These are phyloP conservation scores for Sarocladiaceae sp. DNA, from an alignment of 2,329 filamentous ascomycete species.

Conservation along the genomic window DNA sequence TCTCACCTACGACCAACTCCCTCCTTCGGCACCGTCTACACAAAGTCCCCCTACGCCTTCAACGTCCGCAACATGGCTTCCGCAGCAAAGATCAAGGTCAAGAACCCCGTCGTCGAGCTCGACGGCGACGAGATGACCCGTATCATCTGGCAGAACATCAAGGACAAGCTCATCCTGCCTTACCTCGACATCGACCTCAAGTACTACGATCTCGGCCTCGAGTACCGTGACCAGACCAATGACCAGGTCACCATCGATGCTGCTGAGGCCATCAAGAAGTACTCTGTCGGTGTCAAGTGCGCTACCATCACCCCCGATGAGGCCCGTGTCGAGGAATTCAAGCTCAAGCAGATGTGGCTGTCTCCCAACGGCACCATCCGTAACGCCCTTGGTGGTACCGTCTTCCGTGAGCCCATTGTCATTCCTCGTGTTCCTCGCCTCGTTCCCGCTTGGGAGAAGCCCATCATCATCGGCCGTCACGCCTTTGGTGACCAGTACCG, in stretches of 20 bases:
- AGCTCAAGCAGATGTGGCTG: constrained; percentile 99
- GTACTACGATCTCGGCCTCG: constrained; percentile 91
- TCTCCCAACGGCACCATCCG: constrained; percentile 90
- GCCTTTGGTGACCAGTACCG: constrained; percentile 99
- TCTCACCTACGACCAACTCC: constrained; percentile 23
- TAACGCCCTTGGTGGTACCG: constrained; percentile 77
- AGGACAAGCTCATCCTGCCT: constrained; percentile 95
- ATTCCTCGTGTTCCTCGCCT: constrained; percentile 89
- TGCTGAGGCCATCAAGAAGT: constrained; percentile 97
- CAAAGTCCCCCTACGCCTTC: constrained; percentile 49
- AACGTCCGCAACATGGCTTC: constrained; percentile 59
- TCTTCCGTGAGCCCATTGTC: constrained; percentile 98
- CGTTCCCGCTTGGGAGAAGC: constrained; percentile 96
- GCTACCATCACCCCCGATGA: constrained; percentile 99
- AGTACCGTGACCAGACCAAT: constrained; percentile 92
- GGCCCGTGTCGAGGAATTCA: constrained; percentile 93
- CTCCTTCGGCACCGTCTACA: constrained; percentile 42
- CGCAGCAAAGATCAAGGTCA: constrained; percentile 88
- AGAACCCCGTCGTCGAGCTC: constrained; percentile 97
- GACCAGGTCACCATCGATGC: constrained; percentile 94
- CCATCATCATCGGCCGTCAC: constrained; percentile 98
- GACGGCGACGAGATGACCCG: constrained; percentile 96
- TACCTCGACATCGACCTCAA: constrained; percentile 98
- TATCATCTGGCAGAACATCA: constrained; percentile 99
- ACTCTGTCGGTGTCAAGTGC: constrained; percentile 97